A percentile compares a stretch with the other conserved stretches of the same genome.
These are phyloP conservation scores for Ceratobasidium sp. DNA, from an alignment of 1,284 basidiomycete genomes.

Conservation along the genomic window DNA sequence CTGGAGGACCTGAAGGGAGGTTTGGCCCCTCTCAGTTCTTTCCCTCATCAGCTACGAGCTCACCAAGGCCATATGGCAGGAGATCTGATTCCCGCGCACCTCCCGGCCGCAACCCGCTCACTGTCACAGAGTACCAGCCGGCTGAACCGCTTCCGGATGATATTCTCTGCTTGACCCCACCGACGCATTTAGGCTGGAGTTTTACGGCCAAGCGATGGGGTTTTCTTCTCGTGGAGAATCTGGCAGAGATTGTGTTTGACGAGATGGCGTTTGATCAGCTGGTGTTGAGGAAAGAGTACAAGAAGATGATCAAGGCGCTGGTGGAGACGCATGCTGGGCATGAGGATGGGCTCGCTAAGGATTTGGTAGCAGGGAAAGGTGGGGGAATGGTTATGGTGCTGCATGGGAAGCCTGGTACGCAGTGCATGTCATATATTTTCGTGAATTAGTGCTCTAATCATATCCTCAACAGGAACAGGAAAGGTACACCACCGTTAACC, in stretches of 20 bases:
- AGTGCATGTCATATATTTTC: not conserved
- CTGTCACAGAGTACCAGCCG: slow-evolving; percentile 27
- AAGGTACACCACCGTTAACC: slow-evolving; percentile 11
- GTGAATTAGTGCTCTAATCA: not conserved
- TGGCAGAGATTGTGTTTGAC: slow-evolving; percentile 30
- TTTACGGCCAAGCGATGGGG: slow-evolving; percentile 39
- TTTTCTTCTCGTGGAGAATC: slow-evolving; percentile 4
- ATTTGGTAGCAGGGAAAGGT: slow-evolving; percentile 36
- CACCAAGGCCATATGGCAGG: no score
- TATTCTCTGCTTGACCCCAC: slow-evolving; percentile 32
- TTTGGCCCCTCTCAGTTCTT: not conserved
- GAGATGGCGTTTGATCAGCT: slow-evolving; percentile 43
- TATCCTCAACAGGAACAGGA: slow-evolving; percentile 15
- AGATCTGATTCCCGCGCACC: not conserved
- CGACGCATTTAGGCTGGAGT: slow-evolving; percentile 31
- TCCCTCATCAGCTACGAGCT: not conserved
- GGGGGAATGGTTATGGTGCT: slow-evolving; percentile 44
- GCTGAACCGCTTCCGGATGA: slow-evolving; percentile 30
- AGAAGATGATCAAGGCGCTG: slow-evolving; percentile 44
- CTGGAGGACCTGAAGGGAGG: slow-evolving; percentile 17
- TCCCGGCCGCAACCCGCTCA: not conserved
- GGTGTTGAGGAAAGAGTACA: slow-evolving; percentile 33
- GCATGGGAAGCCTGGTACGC: slow-evolving; percentile 43
- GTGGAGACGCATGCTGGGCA: slow-evolving; percentile 37
- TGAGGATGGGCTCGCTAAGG: slow-evolving; percentile 26